Evolutionary conservation across 768 basidiomycete genomes (phyloP), one percentile per base, ranked within the genome.

Genomic region (Boletus reticuloceps): DNA sequence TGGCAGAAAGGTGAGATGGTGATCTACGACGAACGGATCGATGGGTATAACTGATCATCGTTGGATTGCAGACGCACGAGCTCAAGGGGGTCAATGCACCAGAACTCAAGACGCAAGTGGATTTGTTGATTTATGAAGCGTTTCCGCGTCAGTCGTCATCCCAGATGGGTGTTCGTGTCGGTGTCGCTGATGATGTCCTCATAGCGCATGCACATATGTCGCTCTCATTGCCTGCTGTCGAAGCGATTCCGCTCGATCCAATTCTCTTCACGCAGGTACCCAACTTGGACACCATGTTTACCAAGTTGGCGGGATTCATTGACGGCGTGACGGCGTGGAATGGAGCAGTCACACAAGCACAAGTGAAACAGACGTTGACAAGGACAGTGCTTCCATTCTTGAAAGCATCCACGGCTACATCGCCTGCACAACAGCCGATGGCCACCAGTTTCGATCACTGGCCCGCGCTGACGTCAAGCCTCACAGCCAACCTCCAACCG

Each of bases 231-330:
- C 85, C 85, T 0, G 74, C 79, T 1, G 66, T 90, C 19, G 80
- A 84, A 58, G 73, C 85, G 4, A 67, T 89, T 4, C 85, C 88
- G 1, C 78, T 88, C 36, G 78, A 83, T 31, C 88, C 92, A 1
- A 92, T 95, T 51, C 76, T 94, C 22, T 93, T 85, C 67, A 75
- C 78, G 3, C 84, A 91, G 60, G 77, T 84, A 0, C 91, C 92
- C 4, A 77, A 83, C 0, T 70, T 92, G 42, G 83, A 91, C 48
- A 78, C 79, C 0, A 83, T 90, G 25, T 58, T 80, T 27, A 49
- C 74, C 46, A 94, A 92, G 70, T 70, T 95, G 5, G 59, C 66
- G 0, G 76, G 80, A 1, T 88, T 86, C 69, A 77, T 94, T 49
- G 85, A 88, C 58, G 66, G 73, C 0, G 66, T 77, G 1, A 51